Conservation (phyloP, 495 filamentous ascomycete species). For the Aspergillus diversus region DNA sequence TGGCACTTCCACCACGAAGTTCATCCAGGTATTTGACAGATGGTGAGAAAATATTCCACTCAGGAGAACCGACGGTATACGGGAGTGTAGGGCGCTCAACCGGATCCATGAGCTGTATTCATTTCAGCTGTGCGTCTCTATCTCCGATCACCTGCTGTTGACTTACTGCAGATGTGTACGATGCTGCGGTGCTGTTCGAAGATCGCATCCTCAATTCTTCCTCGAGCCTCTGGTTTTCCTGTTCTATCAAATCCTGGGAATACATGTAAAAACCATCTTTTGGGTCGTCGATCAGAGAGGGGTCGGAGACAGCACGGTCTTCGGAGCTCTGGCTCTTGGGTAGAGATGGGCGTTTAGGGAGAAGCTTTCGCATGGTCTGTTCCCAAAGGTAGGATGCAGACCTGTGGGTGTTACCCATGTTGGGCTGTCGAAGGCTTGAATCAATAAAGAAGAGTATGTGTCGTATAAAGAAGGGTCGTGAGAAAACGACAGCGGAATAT, state of each 20-base stretch:
- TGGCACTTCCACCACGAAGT: slow-evolving; percentile 19
- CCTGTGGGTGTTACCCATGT: slow-evolving; percentile 17
- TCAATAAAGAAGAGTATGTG: background rate
- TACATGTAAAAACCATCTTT: slow-evolving; percentile 32
- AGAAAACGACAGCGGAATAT: background rate
- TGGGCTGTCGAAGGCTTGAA: background rate
- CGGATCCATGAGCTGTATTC: slow-evolving; percentile 27
- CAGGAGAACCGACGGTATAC: slow-evolving; percentile 39
- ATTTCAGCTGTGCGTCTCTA: slow-evolving; percentile 3
- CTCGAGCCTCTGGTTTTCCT: slow-evolving; percentile 17
- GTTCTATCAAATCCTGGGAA: slow-evolving; percentile 27
- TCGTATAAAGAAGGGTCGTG: slow-evolving; percentile 1
- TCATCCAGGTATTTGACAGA: slow-evolving; percentile 27
- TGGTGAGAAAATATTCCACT: slow-evolving; percentile 36
- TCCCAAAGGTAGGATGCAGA: slow-evolving; percentile 27
- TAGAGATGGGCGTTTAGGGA: slow-evolving; percentile 22
- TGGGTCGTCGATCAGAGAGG: slow-evolving; percentile 17
- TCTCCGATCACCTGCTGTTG: background rate
- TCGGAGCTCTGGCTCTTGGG: background rate
- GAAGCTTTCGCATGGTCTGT: slow-evolving; percentile 21
- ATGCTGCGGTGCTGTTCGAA: slow-evolving; percentile 25
- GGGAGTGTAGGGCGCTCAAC: slow-evolving; percentile 28
- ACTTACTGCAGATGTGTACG: slow-evolving; percentile 30
- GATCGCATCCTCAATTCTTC: slow-evolving; percentile 14
- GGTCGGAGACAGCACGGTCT: background rate